Evolutionary conservation across 2,329 filamentous ascomycete genomes (phyloP).

Genomic region (Ophiostoma piceae): DNA sequence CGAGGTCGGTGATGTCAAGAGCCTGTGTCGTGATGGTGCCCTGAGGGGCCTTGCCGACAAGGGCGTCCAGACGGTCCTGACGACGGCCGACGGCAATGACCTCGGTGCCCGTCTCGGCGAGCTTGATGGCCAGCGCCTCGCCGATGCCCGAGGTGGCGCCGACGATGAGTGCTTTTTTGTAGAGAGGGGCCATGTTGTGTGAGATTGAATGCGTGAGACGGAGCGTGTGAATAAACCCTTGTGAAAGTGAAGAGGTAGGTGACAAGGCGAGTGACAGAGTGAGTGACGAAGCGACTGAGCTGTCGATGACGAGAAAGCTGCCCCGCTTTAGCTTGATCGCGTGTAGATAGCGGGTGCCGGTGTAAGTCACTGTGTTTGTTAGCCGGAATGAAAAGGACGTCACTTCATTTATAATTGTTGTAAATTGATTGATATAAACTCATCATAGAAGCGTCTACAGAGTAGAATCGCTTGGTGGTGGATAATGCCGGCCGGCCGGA

Average conservation of each 20-base stretch:
- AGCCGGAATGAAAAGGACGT: neutral
- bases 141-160: slow-evolving; percentile 50
- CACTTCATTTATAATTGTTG: too few species aligned
- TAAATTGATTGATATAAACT: too few species aligned
- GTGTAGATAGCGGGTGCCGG: neutral
- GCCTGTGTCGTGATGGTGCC: slow-evolving; percentile 29
- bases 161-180: slow-evolving; percentile 47
- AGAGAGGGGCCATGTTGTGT: slow-evolving; percentile 30
- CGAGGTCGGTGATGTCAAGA: slow-evolving; percentile 42
- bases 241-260: neutral
- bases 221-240: neutral
- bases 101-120: slow-evolving; percentile 37
- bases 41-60: slow-evolving; percentile 29
- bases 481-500: slow-evolving; percentile 9
- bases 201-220: neutral
- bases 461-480: neutral
- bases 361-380: neutral
- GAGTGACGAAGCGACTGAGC: neutral
- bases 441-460: neutral
- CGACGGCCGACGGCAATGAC: slow-evolving; percentile 46
- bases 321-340: neutral
- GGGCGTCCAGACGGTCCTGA: slow-evolving; percentile 41
- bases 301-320: neutral
- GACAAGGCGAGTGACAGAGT: neutral
- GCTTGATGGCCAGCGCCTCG: slow-evolving; percentile 37